Percentiles rank a stretch among this genome's conserved stretches.
These are phyloP conservation scores for Phytophthora parvispora DNA, from an alignment of 352 stramenopile species.

Conservation along the genomic window DNA sequence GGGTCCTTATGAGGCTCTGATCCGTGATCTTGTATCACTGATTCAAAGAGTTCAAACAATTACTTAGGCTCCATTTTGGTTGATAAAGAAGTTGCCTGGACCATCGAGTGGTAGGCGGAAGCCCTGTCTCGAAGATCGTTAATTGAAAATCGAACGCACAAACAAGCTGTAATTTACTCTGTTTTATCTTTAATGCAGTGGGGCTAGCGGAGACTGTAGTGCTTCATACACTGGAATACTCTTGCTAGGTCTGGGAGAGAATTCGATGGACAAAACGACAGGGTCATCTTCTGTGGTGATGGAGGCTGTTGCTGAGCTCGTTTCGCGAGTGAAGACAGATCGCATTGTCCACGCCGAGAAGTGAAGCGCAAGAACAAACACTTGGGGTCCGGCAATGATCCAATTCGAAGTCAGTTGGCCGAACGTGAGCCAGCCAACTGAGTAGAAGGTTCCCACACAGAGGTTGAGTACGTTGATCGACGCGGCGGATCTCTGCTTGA, in stretches of 20 bases:
- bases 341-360: neutral
- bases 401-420: constrained; percentile 1
- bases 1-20: too few relatives aligned
- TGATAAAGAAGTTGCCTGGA: neutral
- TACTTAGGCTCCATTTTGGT: too few relatives aligned
- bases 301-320: neutral
- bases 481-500: neutral
- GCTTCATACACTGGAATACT: neutral
- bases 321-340: neutral
- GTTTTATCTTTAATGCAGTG: neutral
- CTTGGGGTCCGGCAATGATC: neutral
- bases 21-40: too few relatives aligned
- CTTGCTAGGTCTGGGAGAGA: too few relatives aligned
- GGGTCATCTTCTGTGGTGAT: neutral
- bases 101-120: neutral
- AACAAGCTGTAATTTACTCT: too few relatives aligned
- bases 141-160: too few relatives aligned
- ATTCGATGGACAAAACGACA: neutral
- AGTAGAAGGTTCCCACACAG: neutral
- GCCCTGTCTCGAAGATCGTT: neutral
- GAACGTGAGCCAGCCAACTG: neutral
- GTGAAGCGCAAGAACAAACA: neutral
- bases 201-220: neutral
- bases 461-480: neutral
- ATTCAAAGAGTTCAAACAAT: too few relatives aligned